phyloP scores from a whole-genome alignment of 306 rosid genomes.

The Mimosa pudica region DNA sequence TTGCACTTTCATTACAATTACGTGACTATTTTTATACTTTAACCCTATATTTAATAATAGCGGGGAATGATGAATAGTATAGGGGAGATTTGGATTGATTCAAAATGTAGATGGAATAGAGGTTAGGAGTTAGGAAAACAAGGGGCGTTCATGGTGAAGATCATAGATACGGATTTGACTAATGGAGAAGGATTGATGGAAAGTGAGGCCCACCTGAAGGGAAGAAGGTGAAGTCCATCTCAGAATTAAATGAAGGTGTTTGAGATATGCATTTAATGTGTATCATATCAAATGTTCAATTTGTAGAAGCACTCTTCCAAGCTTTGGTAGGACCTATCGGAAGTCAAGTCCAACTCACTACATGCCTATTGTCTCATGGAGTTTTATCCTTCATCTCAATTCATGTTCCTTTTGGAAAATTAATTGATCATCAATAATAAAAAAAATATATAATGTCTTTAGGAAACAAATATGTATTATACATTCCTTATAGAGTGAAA shows the following conservation, averaged over 20 bases:
- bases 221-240: constrained; percentile 29
- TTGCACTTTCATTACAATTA: too few relatives aligned
- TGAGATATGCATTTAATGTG: not conserved
- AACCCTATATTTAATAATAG: too few relatives aligned
- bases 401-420: not conserved
- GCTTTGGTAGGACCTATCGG: not conserved
- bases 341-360: not conserved
- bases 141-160: constrained; percentile 28
- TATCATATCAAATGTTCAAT: not conserved
- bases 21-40: too few relatives aligned
- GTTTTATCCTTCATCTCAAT: not conserved
- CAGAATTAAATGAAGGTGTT: constrained; percentile 33
- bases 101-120: not conserved
- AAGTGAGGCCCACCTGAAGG: not conserved
- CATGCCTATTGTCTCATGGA: not conserved
- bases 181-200: not conserved
- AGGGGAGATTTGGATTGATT: not conserved
- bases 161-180: not conserved
- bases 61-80: not conserved
- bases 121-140: not conserved
- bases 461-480: not conserved
- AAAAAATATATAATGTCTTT: too few relatives aligned
- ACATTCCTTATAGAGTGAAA: too few relatives aligned
- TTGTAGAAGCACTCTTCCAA: not conserved
- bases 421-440: too few relatives aligned